These are phyloP conservation scores for Nakataea oryzae DNA, from an alignment of 2,329 filamentous ascomycete genomes.

Conservation along the genomic window DNA sequence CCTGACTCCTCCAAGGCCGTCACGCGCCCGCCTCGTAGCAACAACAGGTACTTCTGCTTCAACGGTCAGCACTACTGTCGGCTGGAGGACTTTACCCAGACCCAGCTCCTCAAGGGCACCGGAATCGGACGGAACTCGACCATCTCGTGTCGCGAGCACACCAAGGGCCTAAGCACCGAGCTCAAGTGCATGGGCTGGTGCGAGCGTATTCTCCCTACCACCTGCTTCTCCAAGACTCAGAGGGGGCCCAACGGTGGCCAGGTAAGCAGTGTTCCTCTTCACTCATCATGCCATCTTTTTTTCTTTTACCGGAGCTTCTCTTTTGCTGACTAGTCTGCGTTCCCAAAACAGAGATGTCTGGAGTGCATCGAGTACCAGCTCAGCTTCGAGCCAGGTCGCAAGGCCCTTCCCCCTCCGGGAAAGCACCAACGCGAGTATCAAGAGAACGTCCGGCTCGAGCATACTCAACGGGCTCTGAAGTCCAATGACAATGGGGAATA, in stretches of 20 bases:
- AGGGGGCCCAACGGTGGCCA: background rate
- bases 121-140: background rate
- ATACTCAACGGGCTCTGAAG: no score
- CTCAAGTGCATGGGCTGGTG: background rate
- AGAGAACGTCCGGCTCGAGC: no score
- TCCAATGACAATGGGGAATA: no score
- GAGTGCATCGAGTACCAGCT: background rate
- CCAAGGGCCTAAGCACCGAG: background rate
- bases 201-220: background rate
- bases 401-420: background rate
- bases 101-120: background rate
- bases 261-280: background rate
- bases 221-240: background rate
- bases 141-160: background rate
- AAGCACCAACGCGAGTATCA: background rate
- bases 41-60: background rate
- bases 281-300: background rate
- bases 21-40: no score
- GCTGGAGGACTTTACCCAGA: background rate
- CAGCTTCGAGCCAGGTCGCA: slow-evolving; percentile 1
- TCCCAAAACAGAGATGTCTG: background rate
- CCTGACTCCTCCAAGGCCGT: no score
- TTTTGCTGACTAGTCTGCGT: background rate
- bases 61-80: background rate
- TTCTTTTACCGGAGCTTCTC: background rate